Evolutionary conservation across 495 filamentous ascomycete genomes (phyloP).

Genomic region (Trichoderma virens): DNA sequence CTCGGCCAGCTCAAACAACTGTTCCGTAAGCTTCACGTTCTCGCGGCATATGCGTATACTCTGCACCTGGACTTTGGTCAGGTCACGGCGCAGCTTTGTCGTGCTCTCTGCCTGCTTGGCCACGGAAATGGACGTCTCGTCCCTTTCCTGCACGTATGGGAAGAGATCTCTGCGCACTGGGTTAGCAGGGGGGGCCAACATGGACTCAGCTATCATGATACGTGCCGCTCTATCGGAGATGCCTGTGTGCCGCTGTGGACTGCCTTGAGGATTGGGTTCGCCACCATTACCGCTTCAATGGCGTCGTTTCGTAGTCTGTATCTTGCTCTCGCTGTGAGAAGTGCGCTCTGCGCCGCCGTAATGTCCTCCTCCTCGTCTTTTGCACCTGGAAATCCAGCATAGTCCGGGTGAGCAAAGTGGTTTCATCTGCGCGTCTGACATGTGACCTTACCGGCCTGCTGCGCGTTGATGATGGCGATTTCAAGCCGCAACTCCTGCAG

Average conservation of each 20-base stretch:
- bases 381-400: background rate
- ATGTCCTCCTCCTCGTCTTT: conserved; percentile 23
- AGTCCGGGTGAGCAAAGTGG: background rate
- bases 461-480: conserved; percentile 57
- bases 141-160: conserved; percentile 57
- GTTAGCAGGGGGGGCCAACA: conserved; percentile 5
- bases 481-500: conserved; percentile 64
- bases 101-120: conserved; percentile 48
- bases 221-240: conserved; percentile 61
- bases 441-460: conserved; percentile 22
- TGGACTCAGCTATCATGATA: conserved; percentile 7
- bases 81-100: conserved; percentile 34
- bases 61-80: conserved; percentile 49
- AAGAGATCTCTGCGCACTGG: conserved; percentile 48
- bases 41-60: conserved; percentile 43
- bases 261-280: conserved; percentile 68
- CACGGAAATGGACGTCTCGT: conserved; percentile 52
- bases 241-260: conserved; percentile 60
- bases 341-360: conserved; percentile 53
- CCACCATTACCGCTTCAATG: conserved; percentile 56
- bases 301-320: conserved; percentile 61
- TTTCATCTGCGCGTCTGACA: background rate
- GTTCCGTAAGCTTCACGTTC: conserved; percentile 54
- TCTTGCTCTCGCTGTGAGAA: conserved; percentile 59
- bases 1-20: conserved; percentile 53